Evolutionary conservation across 306 rosid species (phyloP).

Genomic region (Myrica gale): DNA sequence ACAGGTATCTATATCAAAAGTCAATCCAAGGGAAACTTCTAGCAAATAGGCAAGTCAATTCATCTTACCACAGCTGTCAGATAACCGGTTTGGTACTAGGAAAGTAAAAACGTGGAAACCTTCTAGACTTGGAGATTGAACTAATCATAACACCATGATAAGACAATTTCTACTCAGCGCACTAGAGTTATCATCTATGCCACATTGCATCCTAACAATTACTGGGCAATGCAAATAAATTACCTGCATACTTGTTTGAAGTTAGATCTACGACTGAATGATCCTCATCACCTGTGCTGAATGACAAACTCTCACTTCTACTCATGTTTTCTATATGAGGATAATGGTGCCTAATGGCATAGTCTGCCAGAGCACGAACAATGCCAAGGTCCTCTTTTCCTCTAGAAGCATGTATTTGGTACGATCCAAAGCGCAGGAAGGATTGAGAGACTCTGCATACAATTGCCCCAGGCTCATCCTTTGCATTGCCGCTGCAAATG

Average conservation of each 20-base stretch:
- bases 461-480: constrained; percentile 95
- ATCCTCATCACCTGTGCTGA: constrained; percentile 71
- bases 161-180: not conserved
- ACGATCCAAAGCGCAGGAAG: constrained; percentile 95
- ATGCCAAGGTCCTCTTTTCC: constrained; percentile 69
- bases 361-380: constrained; percentile 83
- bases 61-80: not conserved
- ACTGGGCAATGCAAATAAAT: not conserved
- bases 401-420: constrained; percentile 85
- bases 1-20: not conserved
- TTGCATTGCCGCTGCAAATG: constrained; percentile 77
- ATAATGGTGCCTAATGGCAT: constrained; percentile 81
- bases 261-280: constrained; percentile 88
- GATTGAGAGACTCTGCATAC: constrained; percentile 91
- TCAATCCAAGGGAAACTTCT: not conserved
- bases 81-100: not conserved
- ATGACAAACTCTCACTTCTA: constrained; percentile 80
- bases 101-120: not conserved
- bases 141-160: not conserved
- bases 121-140: not conserved
- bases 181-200: not conserved
- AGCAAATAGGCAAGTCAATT: not conserved
- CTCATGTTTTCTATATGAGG: constrained; percentile 87
- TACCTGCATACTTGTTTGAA: constrained; percentile 98
- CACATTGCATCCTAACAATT: not conserved